Base-by-base conservation (phyloP, 108 stramenopile species). In the Bacterosira constricta region DNA sequence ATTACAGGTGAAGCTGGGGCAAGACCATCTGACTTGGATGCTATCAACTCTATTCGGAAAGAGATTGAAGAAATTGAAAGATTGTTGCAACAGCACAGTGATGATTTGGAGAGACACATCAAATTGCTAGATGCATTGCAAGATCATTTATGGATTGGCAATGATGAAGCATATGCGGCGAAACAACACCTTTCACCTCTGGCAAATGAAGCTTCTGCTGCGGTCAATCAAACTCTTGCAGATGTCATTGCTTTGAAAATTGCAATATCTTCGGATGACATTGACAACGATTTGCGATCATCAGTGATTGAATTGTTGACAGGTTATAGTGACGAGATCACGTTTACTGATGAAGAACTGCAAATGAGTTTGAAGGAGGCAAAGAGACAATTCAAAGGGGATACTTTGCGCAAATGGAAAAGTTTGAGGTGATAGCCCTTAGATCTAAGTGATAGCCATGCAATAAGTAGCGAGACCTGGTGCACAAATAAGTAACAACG, bases 371-470 rank as follows among this genome's bases (percentile, higher is more conserved):
- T 83, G 77, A 82, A 74, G 56, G 87, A 85, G 46, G 90, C 90
- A 17, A 87, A 88, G 53, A 18, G 65, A 10, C 81, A 74, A 45
- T 90, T 72, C 55, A 82, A 86, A 32, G 46, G 80, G 29, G 90
- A 81, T 3, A 83, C 82, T 7, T 84, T 90, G 18, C 81, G 87
- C 20, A 63, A 72, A 54, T 90, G 90, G 90, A 87, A 87, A 54
- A 60, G 63, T 35, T n/a, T n/a, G n/a, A n/a, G n/a, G n/a, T n/a
- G n/a, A n/a, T n/a, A n/a, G n/a, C n/a, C n/a, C n/a, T n/a, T n/a
- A n/a, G n/a, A n/a, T n/a, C n/a, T n/a, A n/a, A n/a, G n/a, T n/a
- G n/a, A n/a, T n/a, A n/a, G n/a, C n/a, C n/a, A n/a, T n/a, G n/a
- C n/a, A n/a, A n/a, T n/a, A n/a, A n/a, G n/a, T n/a, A n/a, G n/a